A percentile compares a stretch with the other conserved stretches of the same genome.
These are phyloP conservation scores for Plasmodium billcollinsi DNA, from an alignment of 169 alveolate species.

Conservation along the genomic window DNA sequence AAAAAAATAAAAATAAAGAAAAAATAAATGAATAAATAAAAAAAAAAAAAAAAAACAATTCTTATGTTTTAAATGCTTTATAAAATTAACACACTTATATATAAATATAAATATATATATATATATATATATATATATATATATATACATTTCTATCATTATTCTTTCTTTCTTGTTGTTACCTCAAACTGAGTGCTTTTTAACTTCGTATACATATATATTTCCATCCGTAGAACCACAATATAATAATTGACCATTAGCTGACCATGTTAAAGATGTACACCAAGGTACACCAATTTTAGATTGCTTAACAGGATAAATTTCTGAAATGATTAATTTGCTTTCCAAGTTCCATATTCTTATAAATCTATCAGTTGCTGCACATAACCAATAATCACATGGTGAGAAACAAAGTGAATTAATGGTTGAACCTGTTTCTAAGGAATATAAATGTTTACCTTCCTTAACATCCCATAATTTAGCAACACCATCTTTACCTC, in stretches of 20 bases:
- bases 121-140: conserved; percentile 1
- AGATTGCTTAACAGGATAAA: conserved; percentile 90
- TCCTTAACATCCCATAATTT: conserved; percentile 97
- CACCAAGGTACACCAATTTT: conserved; percentile 96
- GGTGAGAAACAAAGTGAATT: conserved; percentile 96
- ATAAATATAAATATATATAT: background rate
- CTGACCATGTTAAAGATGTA: conserved; percentile 95
- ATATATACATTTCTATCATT: background rate
- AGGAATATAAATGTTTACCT: conserved; percentile 95
- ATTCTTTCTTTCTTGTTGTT: background rate
- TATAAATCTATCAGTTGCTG: conserved; percentile 95
- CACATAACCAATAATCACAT: conserved; percentile 96
- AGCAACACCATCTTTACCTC: conserved; percentile 98
- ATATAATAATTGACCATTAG: conserved; percentile 93
- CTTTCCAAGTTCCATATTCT: conserved; percentile 96
- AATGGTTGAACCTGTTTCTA: conserved; percentile 94
- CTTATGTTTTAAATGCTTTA: background rate
- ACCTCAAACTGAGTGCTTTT: conserved; percentile 50
- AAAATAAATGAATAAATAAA: too few species aligned
- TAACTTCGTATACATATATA: conserved; percentile 92
- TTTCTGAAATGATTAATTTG: conserved; percentile 93
- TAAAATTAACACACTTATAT: background rate
- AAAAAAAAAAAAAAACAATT: too few species aligned
- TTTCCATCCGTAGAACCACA: conserved; percentile 95
- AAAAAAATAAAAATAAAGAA: background rate